phyloP scores from a whole-genome alignment of 179 eudicot species.

The Vitellaria paradoxa region DNA sequence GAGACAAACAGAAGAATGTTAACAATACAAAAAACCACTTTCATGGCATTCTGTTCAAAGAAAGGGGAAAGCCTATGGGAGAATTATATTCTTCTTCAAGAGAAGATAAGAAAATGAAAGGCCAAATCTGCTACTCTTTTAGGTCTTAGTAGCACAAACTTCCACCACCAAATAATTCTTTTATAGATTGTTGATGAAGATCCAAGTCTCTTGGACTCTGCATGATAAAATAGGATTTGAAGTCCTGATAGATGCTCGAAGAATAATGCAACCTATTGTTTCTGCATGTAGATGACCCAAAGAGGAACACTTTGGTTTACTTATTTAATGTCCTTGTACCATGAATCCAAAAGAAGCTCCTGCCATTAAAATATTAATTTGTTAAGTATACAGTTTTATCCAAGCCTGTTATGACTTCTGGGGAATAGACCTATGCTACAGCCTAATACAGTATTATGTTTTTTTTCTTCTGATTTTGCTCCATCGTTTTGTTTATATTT shows the following conservation, averaged over 20 bases:
- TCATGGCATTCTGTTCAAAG: background rate
- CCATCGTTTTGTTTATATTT: no score
- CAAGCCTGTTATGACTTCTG: no score
- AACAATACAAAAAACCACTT: background rate
- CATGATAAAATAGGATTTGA: background rate
- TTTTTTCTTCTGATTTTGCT: no score
- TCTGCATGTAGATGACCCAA: constrained; percentile 3
- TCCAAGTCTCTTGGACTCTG: background rate
- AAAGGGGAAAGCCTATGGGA: background rate
- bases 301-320: background rate
- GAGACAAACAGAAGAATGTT: background rate
- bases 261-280: background rate
- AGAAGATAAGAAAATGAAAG: background rate
- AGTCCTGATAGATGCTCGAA: background rate
- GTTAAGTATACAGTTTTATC: no score
- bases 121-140: background rate
- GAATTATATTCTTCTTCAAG: background rate
- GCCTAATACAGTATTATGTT: no score
- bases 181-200: background rate
- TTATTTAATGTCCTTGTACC: background rate
- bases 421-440: no score
- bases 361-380: no score
- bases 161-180: background rate
- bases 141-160: background rate
- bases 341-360: background rate